Evolutionary conservation across 1,284 basidiomycete genomes (phyloP), one percentile per base, ranked within the genome.

Genomic region (Mycosarcoma mackinlayi): DNA sequence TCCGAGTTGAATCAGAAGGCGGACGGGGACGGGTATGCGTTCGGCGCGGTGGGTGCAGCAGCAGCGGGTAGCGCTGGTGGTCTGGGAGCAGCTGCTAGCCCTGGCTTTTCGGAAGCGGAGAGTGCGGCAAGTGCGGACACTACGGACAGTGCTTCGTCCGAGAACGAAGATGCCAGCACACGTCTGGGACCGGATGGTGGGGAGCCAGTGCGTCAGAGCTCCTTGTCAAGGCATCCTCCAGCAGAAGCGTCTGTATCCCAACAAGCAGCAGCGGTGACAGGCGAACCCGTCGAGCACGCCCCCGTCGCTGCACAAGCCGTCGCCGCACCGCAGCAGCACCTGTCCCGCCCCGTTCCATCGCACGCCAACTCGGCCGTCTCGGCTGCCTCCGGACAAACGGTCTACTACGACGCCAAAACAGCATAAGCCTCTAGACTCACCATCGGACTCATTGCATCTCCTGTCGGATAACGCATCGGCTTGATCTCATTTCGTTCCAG

Each of bases 351-450:
- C 0, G 27, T 6, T 2, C 53, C 67, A 16, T 42, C 46, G 2
- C 66, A 69, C 9, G 39, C 48, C 48, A 45, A 47, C 35, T 69
- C 66, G 27, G 35, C 30, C 10, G 66, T 63, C 19, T 69, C 66
- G 9, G 51, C 39, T 6, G 42, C 46, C 3, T 69, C 66, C 8
- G 66, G 66, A 5, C 61, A 69, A 44, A 69, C 60, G 2, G 52
- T 60, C 14, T 64, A 59, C 56, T 50, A 69, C 56, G 60, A 69
- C 25, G 52, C 66, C 10, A 30, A 30, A 21, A 13, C 37, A 4
- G 13, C n/a, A 47, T 25, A n/a, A 11, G 31, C n/a, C 23, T 18
- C 3, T 46, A 25, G 24, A 47, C 33, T 8, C 14, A 28, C n/a
- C n/a, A n/a, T n/a, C n/a, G n/a, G n/a, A n/a, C n/a, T n/a, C n/a